Base-by-base conservation (phyloP, 2,329 filamentous ascomycete genomes). In the Claviceps africana region DNA sequence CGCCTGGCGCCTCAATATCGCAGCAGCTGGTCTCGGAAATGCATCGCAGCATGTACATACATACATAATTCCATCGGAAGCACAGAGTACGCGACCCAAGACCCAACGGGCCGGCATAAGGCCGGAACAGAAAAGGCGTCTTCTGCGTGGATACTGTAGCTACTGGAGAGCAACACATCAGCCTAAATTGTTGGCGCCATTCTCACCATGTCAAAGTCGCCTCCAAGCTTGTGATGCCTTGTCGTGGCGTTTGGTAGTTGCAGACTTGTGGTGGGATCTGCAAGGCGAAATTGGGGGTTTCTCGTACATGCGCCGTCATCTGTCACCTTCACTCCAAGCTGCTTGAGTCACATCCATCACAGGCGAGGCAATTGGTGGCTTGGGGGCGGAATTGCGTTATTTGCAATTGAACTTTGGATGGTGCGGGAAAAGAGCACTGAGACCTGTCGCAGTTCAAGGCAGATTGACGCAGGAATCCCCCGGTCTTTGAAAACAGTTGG, bases 291-390 rank as follows among this genome's bases (percentile, higher is more conserved):
- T 30, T 13, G 30, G 13, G 54, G 43, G 61, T 61, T 57, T 51
- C 56, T 40, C 21, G 13, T 59, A 58, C 55, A 51, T 28, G 40
- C 48, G 30, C 19, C 55, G 22, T 50, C 59, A 51, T 48, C 49
- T 61, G 54, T 58, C 55, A 61, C 53, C 54, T 59, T 54, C 22
- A 33, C 44, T n/a, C 39, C 40, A 43, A 43, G 37, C 30, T 22
- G 11, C 53, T 56, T 54, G 43, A 19, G 48, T 55, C 47, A 53
- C 53, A 55, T 53, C 52, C 45, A 49, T 47, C 44, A 25, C 25
- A 22, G 42, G 42, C 58, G 61, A 62, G 53, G 35, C 57, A 55
- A 25, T 50, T 54, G 60, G 52, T 49, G 57, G 61, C 51, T 58
- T 59, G 52, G 54, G 53, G 50, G 56, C 33, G 43, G 49, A 46